These are phyloP conservation scores for Colletotrichum sp. DNA, from an alignment of 2,329 filamentous ascomycete species.

Conservation along the genomic window DNA sequence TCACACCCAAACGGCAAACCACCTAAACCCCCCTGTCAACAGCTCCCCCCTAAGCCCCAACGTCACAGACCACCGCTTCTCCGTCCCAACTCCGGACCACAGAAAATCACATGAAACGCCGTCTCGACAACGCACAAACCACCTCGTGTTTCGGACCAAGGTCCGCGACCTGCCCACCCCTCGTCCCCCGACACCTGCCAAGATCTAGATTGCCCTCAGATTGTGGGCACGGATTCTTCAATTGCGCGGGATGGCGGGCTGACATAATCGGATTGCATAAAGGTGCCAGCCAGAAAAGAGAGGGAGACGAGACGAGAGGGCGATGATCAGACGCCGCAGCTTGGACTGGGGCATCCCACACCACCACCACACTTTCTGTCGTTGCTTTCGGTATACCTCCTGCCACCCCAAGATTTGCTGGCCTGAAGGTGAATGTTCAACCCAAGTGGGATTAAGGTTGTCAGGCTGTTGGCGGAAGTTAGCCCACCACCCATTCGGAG, in stretches of 20 bases:
- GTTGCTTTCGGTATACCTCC: background rate
- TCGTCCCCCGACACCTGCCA: background rate
- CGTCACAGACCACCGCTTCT: background rate
- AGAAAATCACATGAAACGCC: background rate
- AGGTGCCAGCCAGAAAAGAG: background rate
- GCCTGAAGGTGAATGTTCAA: background rate
- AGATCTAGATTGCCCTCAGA: background rate
- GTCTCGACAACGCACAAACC: background rate
- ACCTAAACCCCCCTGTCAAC: background rate
- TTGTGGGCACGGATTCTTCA: background rate
- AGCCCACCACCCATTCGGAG: background rate
- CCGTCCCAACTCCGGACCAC: background rate
- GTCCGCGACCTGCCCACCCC: background rate
- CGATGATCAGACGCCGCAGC: slow-evolving; percentile 4
- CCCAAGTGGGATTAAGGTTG: background rate
- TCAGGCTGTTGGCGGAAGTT: background rate
- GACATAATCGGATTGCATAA: background rate
- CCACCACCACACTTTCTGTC: background rate
- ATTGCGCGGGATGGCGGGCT: background rate
- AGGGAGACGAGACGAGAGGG: background rate
- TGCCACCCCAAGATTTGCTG: background rate
- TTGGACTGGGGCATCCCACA: background rate
- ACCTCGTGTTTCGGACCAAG: background rate
- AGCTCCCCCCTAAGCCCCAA: background rate
- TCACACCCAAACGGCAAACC: background rate